A percentile compares a stretch with the other conserved stretches of the same genome.
Evolutionary conservation across 1,284 basidiomycete genomes (phyloP).

Genomic region (Megacollybia platyphylla): DNA sequence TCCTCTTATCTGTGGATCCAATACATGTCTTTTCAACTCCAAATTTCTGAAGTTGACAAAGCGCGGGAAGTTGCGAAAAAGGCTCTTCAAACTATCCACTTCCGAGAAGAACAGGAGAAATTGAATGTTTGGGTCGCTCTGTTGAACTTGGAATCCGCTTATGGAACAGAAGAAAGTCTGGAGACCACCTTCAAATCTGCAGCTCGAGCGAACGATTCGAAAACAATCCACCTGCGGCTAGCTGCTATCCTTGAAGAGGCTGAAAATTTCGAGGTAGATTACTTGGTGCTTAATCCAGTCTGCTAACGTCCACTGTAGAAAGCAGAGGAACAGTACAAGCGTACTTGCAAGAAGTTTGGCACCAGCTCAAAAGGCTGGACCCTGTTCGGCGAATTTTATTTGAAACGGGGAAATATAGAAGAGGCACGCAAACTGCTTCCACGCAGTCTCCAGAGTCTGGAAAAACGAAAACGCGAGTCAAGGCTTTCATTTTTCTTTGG

Average conservation of each 20-base stretch:
- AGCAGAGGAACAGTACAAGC: constrained; percentile 78
- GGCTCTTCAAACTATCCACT: constrained; percentile 82
- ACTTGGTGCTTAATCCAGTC: neutral
- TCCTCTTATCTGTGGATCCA: constrained; percentile 98
- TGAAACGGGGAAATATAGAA: constrained; percentile 64
- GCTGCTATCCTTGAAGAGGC: constrained; percentile 79
- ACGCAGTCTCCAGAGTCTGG: constrained; percentile 83
- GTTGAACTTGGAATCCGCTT: constrained; percentile 90
- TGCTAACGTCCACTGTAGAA: constrained; percentile 31
- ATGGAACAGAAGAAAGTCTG: constrained; percentile 75
- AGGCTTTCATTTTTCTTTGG: neutral
- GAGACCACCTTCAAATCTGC: constrained; percentile 86
- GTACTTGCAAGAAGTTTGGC: constrained; percentile 87
- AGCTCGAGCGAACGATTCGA: constrained; percentile 81
- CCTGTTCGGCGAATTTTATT: constrained; percentile 70
- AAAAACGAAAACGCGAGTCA: constrained; percentile 86
- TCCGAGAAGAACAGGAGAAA: constrained; percentile 94
- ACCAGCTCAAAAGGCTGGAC: constrained; percentile 90
- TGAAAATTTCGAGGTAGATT: constrained; percentile 65
- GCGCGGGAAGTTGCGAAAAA: constrained; percentile 81
- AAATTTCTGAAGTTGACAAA: constrained; percentile 91
- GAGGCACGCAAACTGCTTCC: constrained; percentile 82
- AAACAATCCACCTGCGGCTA: constrained; percentile 78
- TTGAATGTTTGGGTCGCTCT: constrained; percentile 97
- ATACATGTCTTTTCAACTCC: constrained; percentile 98